Base-by-base conservation (phyloP, 495 filamentous ascomycete genomes). In the Alectoria sarmentosa region DNA sequence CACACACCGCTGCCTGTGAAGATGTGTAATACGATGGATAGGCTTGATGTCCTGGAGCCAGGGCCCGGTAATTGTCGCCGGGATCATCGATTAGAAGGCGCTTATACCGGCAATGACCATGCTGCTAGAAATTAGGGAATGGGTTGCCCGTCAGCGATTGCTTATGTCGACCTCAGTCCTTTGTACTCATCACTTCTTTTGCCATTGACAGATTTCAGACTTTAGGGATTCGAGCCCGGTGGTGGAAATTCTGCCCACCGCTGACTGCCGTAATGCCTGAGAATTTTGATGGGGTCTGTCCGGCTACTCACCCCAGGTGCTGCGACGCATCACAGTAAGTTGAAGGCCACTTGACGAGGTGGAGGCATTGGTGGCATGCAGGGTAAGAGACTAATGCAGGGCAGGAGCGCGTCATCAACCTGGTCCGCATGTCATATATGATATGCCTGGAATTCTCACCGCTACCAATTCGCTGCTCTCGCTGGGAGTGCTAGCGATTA, bases 81-180 rank as follows among this genome's bases (percentile, higher is more conserved):
- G 49, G 14, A 54, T 32, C 49, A 30, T 32, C 49, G n/a, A 49
- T 54, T 36, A n/a, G 52, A n/a, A 55, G 52, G 30, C 52, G 52
- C 52, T 55, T 34, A 55, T 1, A 15, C 48, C 3, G 48, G 23
- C 48, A 52, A 52, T 30, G 26, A 30, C 10, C 48, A 52, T 30
- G 48, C n/a, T 48, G n/a, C 15, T 55, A n/a, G 52, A 55, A 13
- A 36, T 19, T 30, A 55, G 15, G 26, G 30, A 3, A 21, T 19
- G 7, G 7, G 3, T 34, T 34, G 52, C 52, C 30, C 19, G 28
- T 34, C 21, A 19, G 7, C 52, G 52, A 55, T 17, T 34, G 30
- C 52, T 34, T 28, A 30, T 55, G 28, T 55, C 15, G 5, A 36
- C 28, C 52, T 17, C 52, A 55, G 30, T 55, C 52, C 17, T 32